Conservation (phyloP, 2,329 filamentous ascomycete species). For the Onygena corvina region DNA sequence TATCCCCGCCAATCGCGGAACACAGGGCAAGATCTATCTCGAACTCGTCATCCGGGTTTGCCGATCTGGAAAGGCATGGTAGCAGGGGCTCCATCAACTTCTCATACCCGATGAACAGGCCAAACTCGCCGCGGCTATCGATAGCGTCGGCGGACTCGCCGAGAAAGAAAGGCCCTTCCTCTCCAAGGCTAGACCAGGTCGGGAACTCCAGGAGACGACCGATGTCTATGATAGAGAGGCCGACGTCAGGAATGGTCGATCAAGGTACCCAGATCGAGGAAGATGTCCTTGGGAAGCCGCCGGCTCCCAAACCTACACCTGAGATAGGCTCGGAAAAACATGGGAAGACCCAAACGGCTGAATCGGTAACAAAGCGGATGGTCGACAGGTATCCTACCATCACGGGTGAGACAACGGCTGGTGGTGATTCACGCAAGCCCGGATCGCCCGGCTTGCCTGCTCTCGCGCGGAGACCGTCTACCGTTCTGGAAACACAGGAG, state of each 20-base stretch:
- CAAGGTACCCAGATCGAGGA: not conserved
- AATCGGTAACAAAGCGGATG: not conserved
- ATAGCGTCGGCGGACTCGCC: not conserved
- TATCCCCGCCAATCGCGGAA: slow-evolving; percentile 31
- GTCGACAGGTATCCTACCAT: not conserved
- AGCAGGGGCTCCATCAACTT: slow-evolving; percentile 39
- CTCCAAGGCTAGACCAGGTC: not conserved
- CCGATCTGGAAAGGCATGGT: slow-evolving; percentile 28
- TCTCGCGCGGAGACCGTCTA: not conserved
- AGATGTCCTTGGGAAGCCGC: not conserved
- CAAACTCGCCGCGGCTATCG: slow-evolving; percentile 30
- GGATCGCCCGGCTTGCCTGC: not conserved
- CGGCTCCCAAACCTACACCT: not conserved
- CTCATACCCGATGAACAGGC: slow-evolving; percentile 35
- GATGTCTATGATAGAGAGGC: not conserved
- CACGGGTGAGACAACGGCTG: not conserved
- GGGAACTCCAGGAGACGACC: not conserved
- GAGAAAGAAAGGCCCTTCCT: not conserved
- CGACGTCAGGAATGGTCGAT: not conserved
- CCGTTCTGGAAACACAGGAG: not conserved
- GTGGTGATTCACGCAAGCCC: not conserved
- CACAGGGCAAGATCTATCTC: slow-evolving; percentile 22
- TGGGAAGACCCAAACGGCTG: not conserved
- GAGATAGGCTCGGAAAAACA: not conserved
- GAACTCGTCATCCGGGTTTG: slow-evolving; percentile 19